Evolutionary conservation across 2,329 filamentous ascomycete genomes (phyloP), one percentile per base, ranked within the genome.

Genomic region (Reticulascus tulasneorum): DNA sequence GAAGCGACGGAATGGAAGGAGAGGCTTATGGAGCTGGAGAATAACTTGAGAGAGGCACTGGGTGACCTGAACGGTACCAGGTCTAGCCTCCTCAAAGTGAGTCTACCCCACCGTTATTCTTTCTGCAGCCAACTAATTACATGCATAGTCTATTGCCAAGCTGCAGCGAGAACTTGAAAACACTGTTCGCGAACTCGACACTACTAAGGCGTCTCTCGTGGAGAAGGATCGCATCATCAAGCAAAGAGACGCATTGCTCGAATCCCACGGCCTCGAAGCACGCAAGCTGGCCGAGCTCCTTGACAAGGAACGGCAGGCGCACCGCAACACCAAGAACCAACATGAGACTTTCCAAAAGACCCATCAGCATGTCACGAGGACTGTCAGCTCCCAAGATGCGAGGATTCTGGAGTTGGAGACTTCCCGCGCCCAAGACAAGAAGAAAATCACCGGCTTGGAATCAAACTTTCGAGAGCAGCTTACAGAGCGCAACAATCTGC

Each of bases 1-100:
- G 93, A 97, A 59, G 87, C 88, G 8, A 82, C 81, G 9, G 85
- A 89, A 47, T 96, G 87, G 86, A 94, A 93, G 65, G 87, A 94
- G 62, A 80, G 88, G 46, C 71, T 96, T 33, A 80, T 88, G 58
- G 90, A 96, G 59, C 73, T 97, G 36, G 93, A 97, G 66, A 88
- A 81, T 54, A 91, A 87, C 53, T 71, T 98, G 47, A 78, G 90
- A 27, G 85, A 91, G 54, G 85, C 88, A 5, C 72, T 98, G 42
- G 90, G 90, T 48, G 90, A 95, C 62, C 74, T 91, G 38, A 86
- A 86, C 50, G 89, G 88, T 41, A 94, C 88, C 23, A 78, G 86
- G 49, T 87, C 88, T 35, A 90, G 84, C 50, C 71, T 97, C 38
- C 78, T 97, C 47, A 86, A 86, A 67, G 84, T 86, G 63, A 51